A percentile compares a stretch with the other conserved stretches of the same genome.
phyloP scores from a whole-genome alignment of 352 stramenopile species.

The Phytophthora citricola region DNA sequence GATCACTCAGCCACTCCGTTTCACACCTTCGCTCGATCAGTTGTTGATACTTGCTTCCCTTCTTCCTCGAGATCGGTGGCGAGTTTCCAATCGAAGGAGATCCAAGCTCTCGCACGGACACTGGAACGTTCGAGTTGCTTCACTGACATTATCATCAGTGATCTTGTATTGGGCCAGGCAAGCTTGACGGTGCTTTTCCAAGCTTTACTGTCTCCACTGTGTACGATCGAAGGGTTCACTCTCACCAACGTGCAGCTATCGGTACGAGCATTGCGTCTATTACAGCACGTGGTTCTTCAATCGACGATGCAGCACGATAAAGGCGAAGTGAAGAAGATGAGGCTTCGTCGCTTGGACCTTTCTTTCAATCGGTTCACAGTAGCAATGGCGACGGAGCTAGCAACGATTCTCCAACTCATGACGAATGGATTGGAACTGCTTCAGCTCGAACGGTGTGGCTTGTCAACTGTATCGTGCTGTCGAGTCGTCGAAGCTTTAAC shows the following conservation, averaged over 20 bases:
- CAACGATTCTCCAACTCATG: constrained; percentile 58
- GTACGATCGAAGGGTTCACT: constrained; percentile 44
- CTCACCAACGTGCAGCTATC: constrained; percentile 62
- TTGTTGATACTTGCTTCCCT: constrained; percentile 24
- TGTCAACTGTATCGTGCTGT: constrained; percentile 43
- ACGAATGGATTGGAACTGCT: constrained; percentile 56
- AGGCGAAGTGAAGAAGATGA: constrained; percentile 17
- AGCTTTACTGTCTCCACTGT: constrained; percentile 46
- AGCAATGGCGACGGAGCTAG: constrained; percentile 54
- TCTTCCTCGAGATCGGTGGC: constrained; percentile 20
- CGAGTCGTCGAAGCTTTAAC: constrained; percentile 54
- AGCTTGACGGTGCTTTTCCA: constrained; percentile 63
- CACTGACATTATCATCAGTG: constrained; percentile 54
- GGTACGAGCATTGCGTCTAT: constrained; percentile 40
- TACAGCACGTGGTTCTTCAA: constrained; percentile 66
- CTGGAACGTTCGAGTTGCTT: constrained; percentile 54
- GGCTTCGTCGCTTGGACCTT: constrained; percentile 58
- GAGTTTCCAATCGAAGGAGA: constrained; percentile 45
- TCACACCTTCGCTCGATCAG: constrained; percentile 14
- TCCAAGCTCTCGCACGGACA: constrained; percentile 52
- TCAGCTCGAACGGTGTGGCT: constrained; percentile 60
- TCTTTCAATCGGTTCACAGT: constrained; percentile 74
- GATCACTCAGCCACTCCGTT: constrained; percentile 20
- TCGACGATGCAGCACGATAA: constrained; percentile 50
- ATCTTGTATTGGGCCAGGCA: constrained; percentile 48